These are phyloP conservation scores for Tritrichomonas foetus DNA, from an alignment of 208 protist species.

Conservation along the genomic window DNA sequence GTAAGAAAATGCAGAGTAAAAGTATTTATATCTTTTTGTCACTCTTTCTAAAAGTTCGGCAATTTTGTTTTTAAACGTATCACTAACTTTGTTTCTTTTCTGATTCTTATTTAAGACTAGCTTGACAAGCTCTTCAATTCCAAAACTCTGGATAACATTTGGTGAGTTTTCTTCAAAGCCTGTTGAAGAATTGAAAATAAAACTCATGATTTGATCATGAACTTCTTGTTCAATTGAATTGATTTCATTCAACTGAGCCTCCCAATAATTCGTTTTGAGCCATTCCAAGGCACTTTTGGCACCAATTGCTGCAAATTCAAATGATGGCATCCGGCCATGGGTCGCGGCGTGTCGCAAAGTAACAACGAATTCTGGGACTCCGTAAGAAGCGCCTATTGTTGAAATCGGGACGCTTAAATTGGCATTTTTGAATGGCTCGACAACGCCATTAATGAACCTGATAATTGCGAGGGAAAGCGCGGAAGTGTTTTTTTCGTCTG, in stretches of 20 bases:
- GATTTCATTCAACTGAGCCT: neutral
- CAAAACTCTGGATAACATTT: neutral
- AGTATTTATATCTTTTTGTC: neutral
- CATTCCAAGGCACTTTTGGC: neutral
- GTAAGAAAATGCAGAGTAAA: neutral
- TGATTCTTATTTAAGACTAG: neutral
- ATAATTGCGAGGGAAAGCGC: neutral
- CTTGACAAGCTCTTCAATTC: neutral
- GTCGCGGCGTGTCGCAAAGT: neutral
- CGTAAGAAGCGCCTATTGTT: neutral
- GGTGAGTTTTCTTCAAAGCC: neutral
- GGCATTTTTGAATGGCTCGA: slow-evolving; percentile 30
- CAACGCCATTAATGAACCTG: slow-evolving; percentile 1
- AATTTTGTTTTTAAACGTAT: neutral
- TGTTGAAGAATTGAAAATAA: neutral
- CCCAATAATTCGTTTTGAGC: neutral
- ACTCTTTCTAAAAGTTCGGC: neutral
- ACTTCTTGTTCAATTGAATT: neutral
- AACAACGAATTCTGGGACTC: neutral
- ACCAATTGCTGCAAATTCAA: slow-evolving; percentile 30
- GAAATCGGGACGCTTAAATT: neutral
- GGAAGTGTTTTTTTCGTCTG: neutral
- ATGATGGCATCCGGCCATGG: neutral
- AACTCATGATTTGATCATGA: neutral
- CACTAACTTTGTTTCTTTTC: neutral